Evolutionary conservation across 805 yeast species (phyloP).

Genomic region (Gaillardinia entomophila): DNA sequence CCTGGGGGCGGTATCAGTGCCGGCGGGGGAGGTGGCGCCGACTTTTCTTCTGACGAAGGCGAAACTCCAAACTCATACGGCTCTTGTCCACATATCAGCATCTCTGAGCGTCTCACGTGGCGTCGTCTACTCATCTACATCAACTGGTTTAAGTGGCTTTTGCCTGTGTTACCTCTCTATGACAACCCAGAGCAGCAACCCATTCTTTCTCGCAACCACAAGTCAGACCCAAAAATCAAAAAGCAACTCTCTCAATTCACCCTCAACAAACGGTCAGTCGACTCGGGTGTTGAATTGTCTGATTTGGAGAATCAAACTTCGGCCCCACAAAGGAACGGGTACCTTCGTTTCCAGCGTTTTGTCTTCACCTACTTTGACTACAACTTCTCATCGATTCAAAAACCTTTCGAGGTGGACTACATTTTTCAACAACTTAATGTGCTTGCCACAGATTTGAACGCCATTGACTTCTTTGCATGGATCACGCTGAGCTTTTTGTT

Average conservation of each 20-base stretch:
- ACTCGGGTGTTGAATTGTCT: constrained; percentile 4
- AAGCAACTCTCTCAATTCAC: constrained; percentile 14
- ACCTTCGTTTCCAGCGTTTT: constrained; percentile 5
- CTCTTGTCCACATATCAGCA: neutral
- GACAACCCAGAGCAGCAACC: neutral
- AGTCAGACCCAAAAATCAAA: constrained; percentile 8
- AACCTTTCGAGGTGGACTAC: constrained; percentile 17
- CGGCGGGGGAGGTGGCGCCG: constrained; percentile 26
- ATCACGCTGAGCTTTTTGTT: constrained; percentile 12
- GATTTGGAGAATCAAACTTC: constrained; percentile 11
- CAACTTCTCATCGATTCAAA: constrained; percentile 14
- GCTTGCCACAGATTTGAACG: constrained; percentile 10
- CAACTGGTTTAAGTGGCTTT: constrained; percentile 17
- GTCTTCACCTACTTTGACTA: constrained; percentile 17
- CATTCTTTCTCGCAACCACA: constrained; percentile 1
- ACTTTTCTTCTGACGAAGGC: constrained; percentile 4
- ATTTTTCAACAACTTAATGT: constrained; percentile 16
- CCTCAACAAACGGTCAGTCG: constrained; percentile 8
- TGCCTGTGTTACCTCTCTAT: constrained; percentile 12
- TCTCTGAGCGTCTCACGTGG: too few species aligned
- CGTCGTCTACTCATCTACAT: constrained; percentile 1
- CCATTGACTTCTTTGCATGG: constrained; percentile 2
- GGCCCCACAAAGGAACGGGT: constrained; percentile 1
- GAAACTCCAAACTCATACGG: too few species aligned
- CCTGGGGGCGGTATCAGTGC: constrained; percentile 18